A percentile compares a stretch with the other conserved stretches of the same genome.
These are phyloP conservation scores for Lomentospora prolificans DNA, from an alignment of 2,329 filamentous ascomycete species.

Conservation along the genomic window DNA sequence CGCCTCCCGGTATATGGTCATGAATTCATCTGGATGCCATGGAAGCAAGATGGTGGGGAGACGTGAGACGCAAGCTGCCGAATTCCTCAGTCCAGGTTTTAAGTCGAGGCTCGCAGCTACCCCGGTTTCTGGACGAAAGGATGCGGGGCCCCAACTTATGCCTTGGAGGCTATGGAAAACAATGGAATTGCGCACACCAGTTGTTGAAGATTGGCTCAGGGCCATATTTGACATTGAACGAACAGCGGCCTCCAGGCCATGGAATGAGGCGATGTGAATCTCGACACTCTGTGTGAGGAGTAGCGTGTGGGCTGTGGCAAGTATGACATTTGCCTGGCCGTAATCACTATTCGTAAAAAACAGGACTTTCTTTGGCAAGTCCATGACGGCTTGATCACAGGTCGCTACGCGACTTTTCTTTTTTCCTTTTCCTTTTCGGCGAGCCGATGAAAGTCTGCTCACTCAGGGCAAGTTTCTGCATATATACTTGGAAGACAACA, in stretches of 20 bases:
- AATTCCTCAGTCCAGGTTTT: conserved; percentile 3
- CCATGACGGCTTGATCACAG: no score
- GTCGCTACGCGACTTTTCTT: no score
- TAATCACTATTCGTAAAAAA: conserved; percentile 35
- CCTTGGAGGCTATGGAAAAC: conserved; percentile 19
- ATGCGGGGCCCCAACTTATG: background rate
- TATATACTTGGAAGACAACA: no score
- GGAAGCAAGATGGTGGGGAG: background rate
- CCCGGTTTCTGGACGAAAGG: background rate
- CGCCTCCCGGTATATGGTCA: conserved; percentile 27
- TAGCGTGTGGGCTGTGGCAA: conserved; percentile 31
- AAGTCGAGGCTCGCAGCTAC: conserved; percentile 1
- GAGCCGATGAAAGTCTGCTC: no score
- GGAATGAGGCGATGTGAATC: conserved; percentile 34
- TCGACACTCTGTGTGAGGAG: conserved; percentile 24
- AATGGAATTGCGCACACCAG: conserved; percentile 13
- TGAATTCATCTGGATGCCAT: conserved; percentile 22
- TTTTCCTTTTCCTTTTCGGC: no score
- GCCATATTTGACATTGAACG: background rate
- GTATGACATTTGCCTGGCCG: conserved; percentile 35
- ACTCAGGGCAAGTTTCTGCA: no score
- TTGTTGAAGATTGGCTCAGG: background rate
- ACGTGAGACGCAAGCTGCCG: background rate
- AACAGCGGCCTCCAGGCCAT: conserved; percentile 15
- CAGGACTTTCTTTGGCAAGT: conserved; percentile 19